These are phyloP conservation scores for Heliamphora exappendiculata DNA, from an alignment of 148 eudicot genomes.

Conservation along the genomic window DNA sequence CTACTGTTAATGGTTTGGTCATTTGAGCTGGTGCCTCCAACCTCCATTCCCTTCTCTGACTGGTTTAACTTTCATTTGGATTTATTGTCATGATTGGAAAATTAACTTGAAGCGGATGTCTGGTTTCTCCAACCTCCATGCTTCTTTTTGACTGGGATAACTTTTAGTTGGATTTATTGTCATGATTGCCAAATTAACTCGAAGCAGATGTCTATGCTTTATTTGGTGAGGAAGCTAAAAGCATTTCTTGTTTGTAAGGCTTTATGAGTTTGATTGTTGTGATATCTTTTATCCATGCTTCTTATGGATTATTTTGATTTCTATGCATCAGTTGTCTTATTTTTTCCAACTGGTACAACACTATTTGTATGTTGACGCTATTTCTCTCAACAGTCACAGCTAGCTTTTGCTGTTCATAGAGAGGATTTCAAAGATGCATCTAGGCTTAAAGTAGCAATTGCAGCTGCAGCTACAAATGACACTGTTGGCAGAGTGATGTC, in stretches of 20 bases:
- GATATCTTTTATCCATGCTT: not conserved
- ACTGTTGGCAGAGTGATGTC: conserved; percentile 87
- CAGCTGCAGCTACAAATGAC: conserved; percentile 83
- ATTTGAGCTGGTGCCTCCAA: too few relatives aligned
- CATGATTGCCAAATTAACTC: not conserved
- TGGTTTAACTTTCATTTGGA: too few relatives aligned
- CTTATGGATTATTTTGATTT: conserved; percentile 6
- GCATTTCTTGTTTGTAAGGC: too few relatives aligned
- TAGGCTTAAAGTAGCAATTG: conserved; percentile 84
- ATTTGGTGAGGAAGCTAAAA: not conserved
- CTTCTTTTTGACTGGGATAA: too few relatives aligned
- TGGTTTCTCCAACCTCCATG: too few relatives aligned
- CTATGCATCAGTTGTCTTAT: not conserved
- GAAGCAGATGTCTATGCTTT: not conserved
- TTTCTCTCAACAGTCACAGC: conserved; percentile 55
- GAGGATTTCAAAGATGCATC: conserved; percentile 94
- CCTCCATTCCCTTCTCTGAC: too few relatives aligned
- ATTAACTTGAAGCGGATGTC: too few relatives aligned
- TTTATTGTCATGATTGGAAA: too few relatives aligned
- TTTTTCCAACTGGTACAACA: not conserved
- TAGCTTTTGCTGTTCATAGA: conserved; percentile 49
- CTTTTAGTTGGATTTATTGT: not conserved
- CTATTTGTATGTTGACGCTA: not conserved
- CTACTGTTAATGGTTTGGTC: too few relatives aligned
- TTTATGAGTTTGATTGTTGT: not conserved